These are phyloP conservation scores for Eleusine coracana DNA, from an alignment of 176 grass and related monocot species.

Conservation along the genomic window DNA sequence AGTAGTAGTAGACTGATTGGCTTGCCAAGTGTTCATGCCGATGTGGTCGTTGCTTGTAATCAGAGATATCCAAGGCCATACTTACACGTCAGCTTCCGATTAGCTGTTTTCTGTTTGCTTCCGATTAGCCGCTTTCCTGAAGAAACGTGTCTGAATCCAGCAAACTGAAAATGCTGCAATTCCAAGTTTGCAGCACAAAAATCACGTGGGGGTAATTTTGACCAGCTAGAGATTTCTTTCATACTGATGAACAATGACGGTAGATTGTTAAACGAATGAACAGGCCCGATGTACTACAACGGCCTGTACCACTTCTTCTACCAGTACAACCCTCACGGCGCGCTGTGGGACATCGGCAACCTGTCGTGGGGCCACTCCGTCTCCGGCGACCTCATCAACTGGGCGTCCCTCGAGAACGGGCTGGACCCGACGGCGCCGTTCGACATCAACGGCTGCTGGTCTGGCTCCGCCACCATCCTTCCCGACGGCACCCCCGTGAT, in stretches of 20 bases:
- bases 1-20: neutral
- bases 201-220: neutral
- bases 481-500: conserved; percentile 51
- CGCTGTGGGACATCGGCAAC: conserved; percentile 68
- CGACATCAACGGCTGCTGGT: conserved; percentile 73
- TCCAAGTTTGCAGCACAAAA: neutral
- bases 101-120: neutral
- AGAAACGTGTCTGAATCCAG: neutral
- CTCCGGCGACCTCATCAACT: conserved; percentile 78
- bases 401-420: conserved; percentile 44
- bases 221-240: neutral
- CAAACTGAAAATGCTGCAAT: neutral
- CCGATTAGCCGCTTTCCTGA: neutral
- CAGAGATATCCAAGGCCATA: neutral
- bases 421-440: conserved; percentile 54
- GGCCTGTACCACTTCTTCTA: conserved; percentile 84
- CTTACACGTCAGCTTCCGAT: neutral
- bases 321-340: conserved; percentile 71
- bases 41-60: neutral
- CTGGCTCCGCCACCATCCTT: conserved; percentile 75
- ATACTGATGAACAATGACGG: neutral
- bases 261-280: neutral
- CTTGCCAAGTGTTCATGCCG: conserved; percentile 22
- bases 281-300: conserved; percentile 81
- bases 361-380: conserved; percentile 80